A percentile compares a stretch with the other conserved stretches of the same genome.
These are phyloP conservation scores for Diaporthe velutina DNA, from an alignment of 2,329 filamentous ascomycete species.

Conservation along the genomic window DNA sequence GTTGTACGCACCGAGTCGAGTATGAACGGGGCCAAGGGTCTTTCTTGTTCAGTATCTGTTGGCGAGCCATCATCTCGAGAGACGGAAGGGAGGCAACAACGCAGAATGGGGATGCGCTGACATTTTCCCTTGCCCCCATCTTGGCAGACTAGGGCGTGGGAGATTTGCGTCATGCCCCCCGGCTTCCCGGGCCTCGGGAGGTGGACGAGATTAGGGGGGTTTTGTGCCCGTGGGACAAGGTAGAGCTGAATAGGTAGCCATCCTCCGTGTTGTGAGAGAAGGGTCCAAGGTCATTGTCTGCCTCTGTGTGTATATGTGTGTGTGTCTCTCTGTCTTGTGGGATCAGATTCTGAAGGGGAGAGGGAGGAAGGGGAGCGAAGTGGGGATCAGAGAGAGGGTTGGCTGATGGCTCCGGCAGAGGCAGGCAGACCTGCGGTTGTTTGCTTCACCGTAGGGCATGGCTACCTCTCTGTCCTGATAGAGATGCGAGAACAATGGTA, in stretches of 20 bases:
- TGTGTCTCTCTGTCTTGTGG: background rate
- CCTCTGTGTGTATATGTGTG: background rate
- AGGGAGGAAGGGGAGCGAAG: background rate
- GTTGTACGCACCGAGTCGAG: background rate
- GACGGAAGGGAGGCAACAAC: background rate
- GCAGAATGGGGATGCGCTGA: background rate
- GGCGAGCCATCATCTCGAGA: background rate
- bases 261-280: background rate
- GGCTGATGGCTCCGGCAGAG: background rate
- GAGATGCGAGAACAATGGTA: background rate
- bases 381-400: background rate
- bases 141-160: slow-evolving; percentile 25
- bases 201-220: background rate
- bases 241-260: background rate
- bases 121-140: slow-evolving; percentile 15
- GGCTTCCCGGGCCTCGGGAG: background rate
- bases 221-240: too few species aligned
- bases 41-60: background rate
- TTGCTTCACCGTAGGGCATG: background rate
- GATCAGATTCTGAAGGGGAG: background rate
- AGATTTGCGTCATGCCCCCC: slow-evolving; percentile 29
- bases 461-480: background rate
- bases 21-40: too few species aligned
- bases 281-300: background rate
- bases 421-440: background rate